Base-by-base conservation (phyloP, 306 rosid species). In the Rubus parviflorus region DNA sequence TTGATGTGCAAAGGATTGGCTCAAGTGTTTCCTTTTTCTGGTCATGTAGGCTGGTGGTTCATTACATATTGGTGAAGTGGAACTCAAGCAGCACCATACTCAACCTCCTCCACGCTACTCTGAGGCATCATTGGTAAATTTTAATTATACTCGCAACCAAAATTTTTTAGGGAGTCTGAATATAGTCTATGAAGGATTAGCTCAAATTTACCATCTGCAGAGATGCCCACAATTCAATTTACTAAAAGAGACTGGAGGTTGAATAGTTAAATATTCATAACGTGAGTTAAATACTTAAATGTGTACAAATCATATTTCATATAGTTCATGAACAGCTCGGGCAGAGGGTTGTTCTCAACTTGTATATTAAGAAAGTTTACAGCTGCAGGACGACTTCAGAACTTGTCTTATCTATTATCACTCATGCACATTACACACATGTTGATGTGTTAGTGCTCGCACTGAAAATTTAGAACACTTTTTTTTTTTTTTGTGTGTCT, bases 91-190 rank as follows among this genome's bases (percentile, higher is more conserved):
- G 78, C 98, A 96, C 78, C 80, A 85, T 81, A 96, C 97, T 47
- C 97, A 91, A 78, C 94, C 99, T 47, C 96, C 94, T 75, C 81
- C 98, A 14, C 94, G 94, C 81, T 92, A 88, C 85, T 81, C 90
- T 67, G 99, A 96, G 86, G 97, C 92, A 73, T 83, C 97, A 7
- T 78, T 95, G 92, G 99, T 95, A 86, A 70, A 87, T 3, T 25
- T 71, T 76, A 47, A 54, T 80, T 64, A 20, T 43, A 58, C 45
- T 20, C 7, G 8, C 22, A 43, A 69, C 35, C 35, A 1, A 30
- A 30, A 30, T 30, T 30, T 30, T 30, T 30, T 30, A 30, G 35
- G 35, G 1, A 2, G 35, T 68, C 16, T 57, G 37, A 62, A 30
- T 14, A 25, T 35, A 61, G n/a, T 53, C 22, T 30, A 30, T 62